Conservation (phyloP, 345 rosid species). For the Adansonia digitata region DNA sequence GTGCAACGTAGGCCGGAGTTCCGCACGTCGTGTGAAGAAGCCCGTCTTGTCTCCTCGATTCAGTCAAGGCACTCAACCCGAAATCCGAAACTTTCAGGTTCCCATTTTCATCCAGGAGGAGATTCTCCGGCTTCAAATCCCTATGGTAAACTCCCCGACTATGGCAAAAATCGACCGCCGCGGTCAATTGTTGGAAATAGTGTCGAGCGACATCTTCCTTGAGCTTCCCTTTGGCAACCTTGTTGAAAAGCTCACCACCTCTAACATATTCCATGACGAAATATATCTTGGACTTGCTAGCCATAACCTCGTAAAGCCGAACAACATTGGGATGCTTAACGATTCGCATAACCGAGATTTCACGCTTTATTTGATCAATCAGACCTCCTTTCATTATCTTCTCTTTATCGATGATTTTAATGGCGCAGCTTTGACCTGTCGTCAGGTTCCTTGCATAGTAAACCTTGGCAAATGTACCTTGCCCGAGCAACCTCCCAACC, state of each 20-base stretch:
- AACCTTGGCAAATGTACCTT: constrained; percentile 92
- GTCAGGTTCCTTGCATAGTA: constrained; percentile 59
- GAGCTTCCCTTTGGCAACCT: constrained; percentile 63
- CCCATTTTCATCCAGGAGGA: constrained; percentile 68
- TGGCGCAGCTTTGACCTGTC: constrained; percentile 62
- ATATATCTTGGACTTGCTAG: constrained; percentile 74
- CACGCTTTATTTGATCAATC: constrained; percentile 78
- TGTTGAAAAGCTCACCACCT: constrained; percentile 82
- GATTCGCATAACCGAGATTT: constrained; percentile 80
- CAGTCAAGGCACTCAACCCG: constrained; percentile 61
- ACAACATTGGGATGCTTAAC: constrained; percentile 73
- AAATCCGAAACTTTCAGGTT: constrained; percentile 71
- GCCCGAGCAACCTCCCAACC: constrained; percentile 64
- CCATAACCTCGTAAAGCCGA: constrained; percentile 82
- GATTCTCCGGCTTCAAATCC: constrained; percentile 84
- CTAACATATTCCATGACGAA: constrained; percentile 68
- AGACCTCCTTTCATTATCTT: constrained; percentile 58
- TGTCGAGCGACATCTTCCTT: constrained; percentile 64
- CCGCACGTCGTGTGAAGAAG: constrained; percentile 87
- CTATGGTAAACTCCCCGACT: constrained; percentile 87
- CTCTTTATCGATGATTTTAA: constrained; percentile 69
- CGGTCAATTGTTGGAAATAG: constrained; percentile 73
- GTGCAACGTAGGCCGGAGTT: constrained; percentile 91
- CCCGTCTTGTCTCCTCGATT: constrained; percentile 59
- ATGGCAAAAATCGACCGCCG: constrained; percentile 76